Evolutionary conservation across 441 rosid genomes (phyloP).

Genomic region (Daphne laureola): DNA sequence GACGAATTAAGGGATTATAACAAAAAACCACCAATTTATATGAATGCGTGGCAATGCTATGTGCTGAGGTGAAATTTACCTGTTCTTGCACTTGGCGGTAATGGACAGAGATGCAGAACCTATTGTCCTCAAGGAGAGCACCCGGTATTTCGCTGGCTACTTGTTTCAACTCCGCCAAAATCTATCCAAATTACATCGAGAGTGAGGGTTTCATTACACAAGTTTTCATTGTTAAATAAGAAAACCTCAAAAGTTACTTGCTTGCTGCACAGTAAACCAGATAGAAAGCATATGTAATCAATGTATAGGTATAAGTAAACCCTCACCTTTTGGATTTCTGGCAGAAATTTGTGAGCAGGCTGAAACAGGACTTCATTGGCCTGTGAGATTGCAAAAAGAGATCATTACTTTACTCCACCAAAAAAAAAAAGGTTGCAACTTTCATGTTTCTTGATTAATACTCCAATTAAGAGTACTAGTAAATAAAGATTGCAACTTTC

Average conservation of each 20-base stretch:
- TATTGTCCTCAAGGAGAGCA: constrained; percentile 34
- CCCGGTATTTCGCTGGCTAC: constrained; percentile 24
- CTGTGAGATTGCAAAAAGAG: constrained; percentile 9
- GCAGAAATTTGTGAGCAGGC: constrained; percentile 37
- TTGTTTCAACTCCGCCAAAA: constrained; percentile 20
- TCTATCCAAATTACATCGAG: constrained; percentile 16
- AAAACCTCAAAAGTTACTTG: constrained; percentile 18
- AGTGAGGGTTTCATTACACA: background rate
- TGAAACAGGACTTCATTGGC: constrained; percentile 30
- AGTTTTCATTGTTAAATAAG: background rate
- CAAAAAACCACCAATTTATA: too few relatives aligned
- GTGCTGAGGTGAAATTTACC: constrained; percentile 14
- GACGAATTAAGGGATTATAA: too few relatives aligned
- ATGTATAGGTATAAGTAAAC: background rate
- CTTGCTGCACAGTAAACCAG: background rate
- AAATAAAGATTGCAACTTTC: too few relatives aligned
- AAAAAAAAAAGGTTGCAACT: background rate
- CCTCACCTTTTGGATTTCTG: constrained; percentile 33
- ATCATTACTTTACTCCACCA: too few relatives aligned
- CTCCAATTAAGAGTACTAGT: background rate
- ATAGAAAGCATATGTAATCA: background rate
- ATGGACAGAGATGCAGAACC: constrained; percentile 40
- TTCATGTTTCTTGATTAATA: background rate
- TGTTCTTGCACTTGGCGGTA: constrained; percentile 30
- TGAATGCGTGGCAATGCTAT: too few relatives aligned